A percentile compares a stretch with the other conserved stretches of the same genome.
phyloP scores from a whole-genome alignment of 306 rosid species.

The Cotoneaster glaucophyllus region DNA sequence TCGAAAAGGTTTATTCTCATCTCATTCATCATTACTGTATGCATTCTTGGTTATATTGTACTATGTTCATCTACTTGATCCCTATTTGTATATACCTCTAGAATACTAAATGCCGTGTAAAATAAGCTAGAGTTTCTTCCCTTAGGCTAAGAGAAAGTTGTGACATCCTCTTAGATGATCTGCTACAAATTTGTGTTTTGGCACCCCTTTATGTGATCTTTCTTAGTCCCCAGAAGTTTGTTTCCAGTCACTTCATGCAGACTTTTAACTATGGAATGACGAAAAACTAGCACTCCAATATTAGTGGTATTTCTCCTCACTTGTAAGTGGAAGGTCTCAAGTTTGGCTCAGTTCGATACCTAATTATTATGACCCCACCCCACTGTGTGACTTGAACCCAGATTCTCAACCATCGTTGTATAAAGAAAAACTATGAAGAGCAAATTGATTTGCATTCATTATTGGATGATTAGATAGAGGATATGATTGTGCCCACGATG shows the following conservation, averaged over 20 bases:
- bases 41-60: slow-evolving; percentile 2
- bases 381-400: background rate
- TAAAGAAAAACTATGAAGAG: background rate
- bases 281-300: too few relatives aligned
- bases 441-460: background rate
- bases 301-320: background rate
- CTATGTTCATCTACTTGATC: background rate
- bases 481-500: too few relatives aligned
- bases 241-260: too few relatives aligned
- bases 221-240: background rate
- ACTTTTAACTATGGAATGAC: too few relatives aligned
- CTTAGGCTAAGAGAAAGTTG: background rate
- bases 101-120: background rate
- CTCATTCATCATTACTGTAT: background rate
- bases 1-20: slow-evolving; percentile 21
- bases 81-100: background rate
- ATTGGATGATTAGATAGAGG: too few relatives aligned
- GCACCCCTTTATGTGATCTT: background rate
- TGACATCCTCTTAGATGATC: background rate
- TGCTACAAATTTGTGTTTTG: background rate
- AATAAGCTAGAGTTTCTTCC: background rate
- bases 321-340: background rate
- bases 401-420: background rate
- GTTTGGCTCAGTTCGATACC: background rate
- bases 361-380: background rate